A percentile compares a stretch with the other conserved stretches of the same genome.
phyloP scores from a whole-genome alignment of 345 rosid genomes.

The Tarenaya hassleriana region DNA sequence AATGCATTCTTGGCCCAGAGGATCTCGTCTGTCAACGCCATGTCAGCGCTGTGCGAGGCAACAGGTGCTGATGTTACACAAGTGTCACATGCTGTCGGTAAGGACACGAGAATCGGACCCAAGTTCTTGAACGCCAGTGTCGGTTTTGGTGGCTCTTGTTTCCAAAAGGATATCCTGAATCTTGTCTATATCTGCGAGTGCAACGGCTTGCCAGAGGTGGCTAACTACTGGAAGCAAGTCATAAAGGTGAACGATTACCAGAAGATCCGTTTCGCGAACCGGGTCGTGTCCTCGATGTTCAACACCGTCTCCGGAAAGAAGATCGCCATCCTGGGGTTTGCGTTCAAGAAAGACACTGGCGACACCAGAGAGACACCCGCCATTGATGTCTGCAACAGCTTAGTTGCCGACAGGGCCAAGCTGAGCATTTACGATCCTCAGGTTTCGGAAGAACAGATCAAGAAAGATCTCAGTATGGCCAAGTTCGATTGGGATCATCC shows the following conservation, averaged over 20 bases:
- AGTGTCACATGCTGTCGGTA: conserved; percentile 58
- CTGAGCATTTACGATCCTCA: conserved; percentile 62
- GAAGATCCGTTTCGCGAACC: conserved; percentile 59
- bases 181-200: too few relatives aligned
- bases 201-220: conserved; percentile 63
- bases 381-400: conserved; percentile 62
- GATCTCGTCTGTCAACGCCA: too few relatives aligned
- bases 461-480: conserved; percentile 56
- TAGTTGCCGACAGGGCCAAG: conserved; percentile 51
- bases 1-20: conserved; percentile 69
- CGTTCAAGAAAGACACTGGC: too few relatives aligned
- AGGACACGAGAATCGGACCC: conserved; percentile 58
- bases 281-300: too few relatives aligned
- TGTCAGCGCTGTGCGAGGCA: too few relatives aligned
- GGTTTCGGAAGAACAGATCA: conserved; percentile 57
- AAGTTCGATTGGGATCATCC: conserved; percentile 76
- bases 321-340: too few relatives aligned
- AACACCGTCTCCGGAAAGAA: too few relatives aligned
- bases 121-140: conserved; percentile 69
- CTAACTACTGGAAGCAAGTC: conserved; percentile 74
- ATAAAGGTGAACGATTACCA: conserved; percentile 69
- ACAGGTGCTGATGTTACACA: conserved; percentile 63
- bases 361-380: conserved; percentile 78
- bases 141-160: conserved; percentile 78
- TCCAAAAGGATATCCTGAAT: too few relatives aligned